phyloP scores from a whole-genome alignment of 257 asterid species.

The Anisodus tanguticus region DNA sequence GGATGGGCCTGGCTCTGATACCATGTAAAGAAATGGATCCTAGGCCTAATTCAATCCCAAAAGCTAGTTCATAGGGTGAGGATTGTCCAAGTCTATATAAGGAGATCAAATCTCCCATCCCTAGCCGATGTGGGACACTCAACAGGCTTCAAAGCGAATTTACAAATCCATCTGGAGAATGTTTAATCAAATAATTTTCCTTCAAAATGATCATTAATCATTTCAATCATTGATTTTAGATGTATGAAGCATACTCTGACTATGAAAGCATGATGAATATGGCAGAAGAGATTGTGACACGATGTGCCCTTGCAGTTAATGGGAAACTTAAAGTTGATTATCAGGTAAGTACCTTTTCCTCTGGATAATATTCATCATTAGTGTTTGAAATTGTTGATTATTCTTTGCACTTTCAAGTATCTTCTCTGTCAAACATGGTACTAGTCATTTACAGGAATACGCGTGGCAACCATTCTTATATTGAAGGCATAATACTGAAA shows the following conservation, averaged over 20 bases:
- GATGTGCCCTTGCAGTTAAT: slow-evolving; percentile 83
- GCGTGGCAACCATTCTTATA: neutral
- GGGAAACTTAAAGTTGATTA: slow-evolving; percentile 80
- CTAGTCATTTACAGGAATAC: neutral
- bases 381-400: neutral
- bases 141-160: neutral
- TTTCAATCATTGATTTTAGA: slow-evolving; percentile 45
- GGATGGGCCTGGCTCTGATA: no score
- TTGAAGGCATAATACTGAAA: slow-evolving; percentile 16
- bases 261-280: slow-evolving; percentile 95
- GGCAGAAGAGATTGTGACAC: slow-evolving; percentile 88
- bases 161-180: slow-evolving; percentile 19
- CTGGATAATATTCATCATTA: neutral
- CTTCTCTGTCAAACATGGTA: neutral
- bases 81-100: no score
- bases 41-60: no score
- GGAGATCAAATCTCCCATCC: no score
- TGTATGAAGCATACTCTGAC: slow-evolving; percentile 98
- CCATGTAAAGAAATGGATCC: no score
- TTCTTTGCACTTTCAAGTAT: neutral
- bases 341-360: slow-evolving; percentile 57
- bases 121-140: no score
- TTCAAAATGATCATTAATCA: neutral
- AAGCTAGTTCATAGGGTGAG: no score
- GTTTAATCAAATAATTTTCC: neutral